Base-by-base conservation (phyloP, 495 filamentous ascomycete species). In the Pyrenula aspistea region DNA sequence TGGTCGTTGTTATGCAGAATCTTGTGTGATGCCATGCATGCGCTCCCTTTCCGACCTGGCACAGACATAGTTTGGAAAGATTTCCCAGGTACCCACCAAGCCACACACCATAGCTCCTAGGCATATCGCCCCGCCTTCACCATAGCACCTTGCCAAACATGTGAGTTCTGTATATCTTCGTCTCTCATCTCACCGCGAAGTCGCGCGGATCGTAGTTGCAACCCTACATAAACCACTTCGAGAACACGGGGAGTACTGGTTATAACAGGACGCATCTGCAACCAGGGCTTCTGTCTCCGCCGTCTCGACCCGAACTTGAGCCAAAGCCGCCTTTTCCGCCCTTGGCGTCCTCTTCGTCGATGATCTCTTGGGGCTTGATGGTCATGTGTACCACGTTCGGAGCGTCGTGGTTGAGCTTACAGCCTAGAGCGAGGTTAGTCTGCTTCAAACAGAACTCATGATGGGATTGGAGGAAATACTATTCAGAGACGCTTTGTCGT, bases 321-420 rank as follows among this genome's bases (percentile, higher is more conserved):
- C 31, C 31, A 48, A 75, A 73, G 22, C 77, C 77, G 48, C 78
- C 71, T 71, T 94, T 95, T 31, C 81, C 73, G 22, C 79, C 83
- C 67, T 91, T 91, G 36, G 81, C 82, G 58, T 95, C 91, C 66
- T 91, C 90, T 64, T 96, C 91, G 58, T 96, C 90, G 56, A 91
- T 79, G 57, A 93, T 75, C 59, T 96, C 91, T 68, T 90, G 85
- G 1, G 91, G 91, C 62, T 87, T 86, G 56, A 96, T 80, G 21
- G 88, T 93, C 91, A 96, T 95, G 71, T 96, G 91, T 12, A 96
- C 83, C 54, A 95, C 88, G 62, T 94, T 94, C 4, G 76, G 74
- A 22, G 86, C 74, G 53, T 85, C 86, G 23, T 75, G 68, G 58
- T 77, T 85, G 63, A 96, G 91, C 52, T 81, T 83, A 62, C 87